Evolutionary conservation across 2,329 filamentous ascomycete species (phyloP).

Genomic region (Calonectria hongkongensis): DNA sequence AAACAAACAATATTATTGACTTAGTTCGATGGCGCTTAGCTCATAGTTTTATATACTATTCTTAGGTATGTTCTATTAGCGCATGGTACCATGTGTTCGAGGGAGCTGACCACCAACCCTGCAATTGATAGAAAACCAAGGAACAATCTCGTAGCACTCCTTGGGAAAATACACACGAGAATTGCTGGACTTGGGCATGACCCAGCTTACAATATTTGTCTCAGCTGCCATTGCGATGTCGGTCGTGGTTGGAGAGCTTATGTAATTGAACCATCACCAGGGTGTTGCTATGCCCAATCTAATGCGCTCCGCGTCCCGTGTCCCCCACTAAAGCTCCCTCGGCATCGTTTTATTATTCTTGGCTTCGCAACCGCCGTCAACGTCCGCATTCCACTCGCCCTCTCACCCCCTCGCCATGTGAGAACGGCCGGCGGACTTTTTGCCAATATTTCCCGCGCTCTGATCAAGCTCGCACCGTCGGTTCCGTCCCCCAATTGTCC

Average conservation of each 20-base stretch:
- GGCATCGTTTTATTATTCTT: constrained; percentile 24
- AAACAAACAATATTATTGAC: not conserved
- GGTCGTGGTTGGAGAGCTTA: constrained; percentile 6
- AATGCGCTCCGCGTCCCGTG: constrained; percentile 6
- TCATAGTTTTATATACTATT: not conserved
- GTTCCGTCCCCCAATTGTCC: not conserved
- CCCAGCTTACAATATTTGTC: not conserved
- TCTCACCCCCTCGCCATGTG: constrained; percentile 37
- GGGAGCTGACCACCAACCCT: not conserved
- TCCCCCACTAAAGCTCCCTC: constrained; percentile 26
- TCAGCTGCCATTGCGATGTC: constrained; percentile 24
- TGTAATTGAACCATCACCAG: constrained; percentile 25
- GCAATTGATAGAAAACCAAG: no score
- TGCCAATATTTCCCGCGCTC: constrained; percentile 12
- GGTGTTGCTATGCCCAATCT: constrained; percentile 10
- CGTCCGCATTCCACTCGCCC: constrained; percentile 9
- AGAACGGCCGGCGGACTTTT: constrained; percentile 30
- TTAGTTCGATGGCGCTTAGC: not conserved
- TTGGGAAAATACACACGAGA: not conserved
- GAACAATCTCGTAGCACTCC: not conserved
- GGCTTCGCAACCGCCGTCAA: constrained; percentile 26
- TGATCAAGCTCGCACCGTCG: not conserved
- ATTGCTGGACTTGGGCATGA: not conserved
- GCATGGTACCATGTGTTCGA: not conserved
- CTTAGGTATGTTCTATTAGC: not conserved